Conservation (phyloP, 202 grass and related monocot species). For the Dendrocalamus latiflorus region DNA sequence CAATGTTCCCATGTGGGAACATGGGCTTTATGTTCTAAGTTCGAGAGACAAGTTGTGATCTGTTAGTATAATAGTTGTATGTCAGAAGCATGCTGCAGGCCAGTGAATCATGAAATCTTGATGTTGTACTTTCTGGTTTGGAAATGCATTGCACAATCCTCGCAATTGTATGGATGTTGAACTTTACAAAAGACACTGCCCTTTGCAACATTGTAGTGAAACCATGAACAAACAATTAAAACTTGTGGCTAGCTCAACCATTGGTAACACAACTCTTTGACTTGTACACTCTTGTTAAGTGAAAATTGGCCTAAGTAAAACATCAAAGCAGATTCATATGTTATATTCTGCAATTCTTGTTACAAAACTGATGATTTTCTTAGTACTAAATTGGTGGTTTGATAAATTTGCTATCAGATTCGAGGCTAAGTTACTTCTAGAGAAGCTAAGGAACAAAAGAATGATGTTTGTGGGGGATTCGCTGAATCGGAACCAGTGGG, state of each 20-base stretch:
- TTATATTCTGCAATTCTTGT: neutral
- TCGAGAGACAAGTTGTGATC: neutral
- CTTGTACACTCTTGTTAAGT: slow-evolving; percentile 1
- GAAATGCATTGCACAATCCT: neutral
- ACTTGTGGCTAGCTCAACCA: neutral
- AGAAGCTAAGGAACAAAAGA: slow-evolving; percentile 70
- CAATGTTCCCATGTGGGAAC: neutral
- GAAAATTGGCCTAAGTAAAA: neutral
- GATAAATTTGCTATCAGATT: slow-evolving; percentile 39
- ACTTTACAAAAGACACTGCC: neutral
- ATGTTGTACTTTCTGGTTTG: neutral
- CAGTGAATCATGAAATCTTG: neutral
- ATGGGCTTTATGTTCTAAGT: neutral
- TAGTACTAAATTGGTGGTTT: neutral
- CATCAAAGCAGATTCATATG: neutral
- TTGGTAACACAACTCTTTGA: neutral
- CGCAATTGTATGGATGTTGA: neutral
- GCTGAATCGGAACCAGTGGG: slow-evolving; percentile 80
- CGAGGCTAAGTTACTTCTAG: slow-evolving; percentile 53
- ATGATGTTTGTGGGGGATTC: slow-evolving; percentile 93
- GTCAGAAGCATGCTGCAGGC: neutral
- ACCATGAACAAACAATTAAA: neutral
- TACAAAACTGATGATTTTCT: neutral
- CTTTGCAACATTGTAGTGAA: neutral
- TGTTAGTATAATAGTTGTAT: neutral